Evolutionary conservation across 306 rosid genomes (phyloP), one percentile per base, ranked within the genome.

Genomic region (Trifolium fragiferum): DNA sequence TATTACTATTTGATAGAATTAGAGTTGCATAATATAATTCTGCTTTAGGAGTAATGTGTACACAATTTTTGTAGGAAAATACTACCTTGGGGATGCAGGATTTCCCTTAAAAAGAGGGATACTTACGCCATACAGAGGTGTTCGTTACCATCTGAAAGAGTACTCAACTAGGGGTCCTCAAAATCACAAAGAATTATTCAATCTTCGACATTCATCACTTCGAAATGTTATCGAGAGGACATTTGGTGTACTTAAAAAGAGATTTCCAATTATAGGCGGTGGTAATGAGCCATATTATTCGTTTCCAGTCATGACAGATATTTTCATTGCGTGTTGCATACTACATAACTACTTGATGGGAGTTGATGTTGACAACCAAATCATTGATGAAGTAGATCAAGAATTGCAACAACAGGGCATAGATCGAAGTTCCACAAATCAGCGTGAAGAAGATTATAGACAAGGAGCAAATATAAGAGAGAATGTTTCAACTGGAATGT

Each of bases 61-160:
- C 4, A 12, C 10, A 10, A 19, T 20, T 55, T 30, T 55, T 55
- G 61, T 21, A 55, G 8, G 38, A 12, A 58, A 58, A 3, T 58
- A 10, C 5, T 23, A 58, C 11, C 38, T 23, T n/a, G 61, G 18
- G 37, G 38, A 58, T 58, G 64, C 38, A 0, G 10, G 64, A 13
- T 58, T 58, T 27, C 25, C 27, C 10, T n/a, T 58, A 5, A 58
- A 58, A 25, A 1, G 1, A 0, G 38, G 64, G 9, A 1, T 58
- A 13, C 64, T 58, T 11, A 58, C 64, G 12, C 64, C 64, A 58
- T 58, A 58, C 13, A 58, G 64, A 58, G 64, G 64, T 12, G 38
- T 58, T 13, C 18, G 18, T 25, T 58, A 58, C 27, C 64, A 58
- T 16, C 27, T 58, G 35, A 57, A 57, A 3, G 64, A 58, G 37